Evolutionary conservation across 441 rosid genomes (phyloP).

Genomic region (Metrosideros polymorpha): DNA sequence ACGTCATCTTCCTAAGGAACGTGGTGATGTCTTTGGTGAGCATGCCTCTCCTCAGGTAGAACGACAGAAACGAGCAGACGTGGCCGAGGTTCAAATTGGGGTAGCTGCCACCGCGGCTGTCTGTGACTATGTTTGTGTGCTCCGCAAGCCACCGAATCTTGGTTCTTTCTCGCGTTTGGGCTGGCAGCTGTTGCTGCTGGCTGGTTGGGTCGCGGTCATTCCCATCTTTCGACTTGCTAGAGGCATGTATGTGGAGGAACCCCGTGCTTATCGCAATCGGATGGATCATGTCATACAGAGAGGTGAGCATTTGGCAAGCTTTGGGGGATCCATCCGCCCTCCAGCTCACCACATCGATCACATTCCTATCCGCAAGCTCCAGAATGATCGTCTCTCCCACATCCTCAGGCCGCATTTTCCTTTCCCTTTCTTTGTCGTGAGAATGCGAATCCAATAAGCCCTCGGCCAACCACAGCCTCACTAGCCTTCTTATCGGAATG

Average conservation of each 20-base stretch:
- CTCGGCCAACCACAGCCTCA: background rate
- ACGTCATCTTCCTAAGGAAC: background rate
- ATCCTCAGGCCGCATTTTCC: background rate
- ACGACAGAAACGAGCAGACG: background rate
- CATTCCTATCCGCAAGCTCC: background rate
- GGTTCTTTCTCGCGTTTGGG: background rate
- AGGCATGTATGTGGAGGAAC: background rate
- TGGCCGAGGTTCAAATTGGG: background rate
- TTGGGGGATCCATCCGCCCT: background rate
- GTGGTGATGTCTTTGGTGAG: background rate
- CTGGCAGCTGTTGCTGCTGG: background rate
- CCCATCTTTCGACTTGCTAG: background rate
- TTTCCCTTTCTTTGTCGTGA: background rate
- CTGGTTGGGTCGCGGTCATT: background rate
- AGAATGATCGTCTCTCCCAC: background rate
- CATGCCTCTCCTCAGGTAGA: background rate
- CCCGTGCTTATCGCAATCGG: background rate
- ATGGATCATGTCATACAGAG: background rate
- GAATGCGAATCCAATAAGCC: background rate
- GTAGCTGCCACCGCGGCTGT: rapidly evolving
- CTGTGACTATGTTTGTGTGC: background rate
- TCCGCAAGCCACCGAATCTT: background rate
- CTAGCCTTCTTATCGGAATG: background rate
- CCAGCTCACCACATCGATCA: background rate
- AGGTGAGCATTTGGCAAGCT: background rate